phyloP scores from a whole-genome alignment of 345 rosid genomes.

The Heritiera littoralis region DNA sequence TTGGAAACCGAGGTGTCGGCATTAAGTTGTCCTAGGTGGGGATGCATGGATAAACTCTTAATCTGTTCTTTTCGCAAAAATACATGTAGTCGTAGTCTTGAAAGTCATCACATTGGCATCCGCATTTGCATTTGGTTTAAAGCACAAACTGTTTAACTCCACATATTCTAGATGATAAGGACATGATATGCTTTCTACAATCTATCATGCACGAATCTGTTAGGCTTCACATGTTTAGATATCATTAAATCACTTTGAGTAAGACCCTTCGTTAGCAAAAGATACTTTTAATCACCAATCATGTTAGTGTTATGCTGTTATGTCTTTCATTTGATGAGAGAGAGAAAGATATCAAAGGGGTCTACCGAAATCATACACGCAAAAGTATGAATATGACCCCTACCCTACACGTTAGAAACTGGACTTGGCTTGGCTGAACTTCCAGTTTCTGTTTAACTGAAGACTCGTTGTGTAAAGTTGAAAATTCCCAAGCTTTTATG shows the following conservation, averaged over 20 bases:
- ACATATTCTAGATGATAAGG: slow-evolving; percentile 7
- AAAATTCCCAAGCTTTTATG: background rate
- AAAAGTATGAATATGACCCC: background rate
- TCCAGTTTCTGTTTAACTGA: background rate
- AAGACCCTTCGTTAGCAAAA: background rate
- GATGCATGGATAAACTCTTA: too few relatives aligned
- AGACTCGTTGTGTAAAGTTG: background rate
- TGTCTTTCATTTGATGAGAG: background rate
- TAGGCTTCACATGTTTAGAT: background rate
- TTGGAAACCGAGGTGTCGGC: slow-evolving; percentile 16
- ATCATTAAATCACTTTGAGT: background rate
- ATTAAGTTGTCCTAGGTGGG: background rate
- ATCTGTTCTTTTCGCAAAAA: background rate
- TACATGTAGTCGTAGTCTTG: too few relatives aligned
- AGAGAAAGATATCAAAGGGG: background rate
- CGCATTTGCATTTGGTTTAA: background rate
- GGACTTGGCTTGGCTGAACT: background rate
- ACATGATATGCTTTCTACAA: background rate
- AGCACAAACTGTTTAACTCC: slow-evolving; percentile 11
- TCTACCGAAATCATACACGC: background rate
- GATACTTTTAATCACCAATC: background rate
- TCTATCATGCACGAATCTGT: background rate
- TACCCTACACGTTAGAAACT: background rate
- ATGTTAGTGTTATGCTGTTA: background rate
- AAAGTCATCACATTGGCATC: too few relatives aligned